Base-by-base conservation (phyloP, 2,329 filamentous ascomycete genomes). In the Aspergillus pseudoviridinutans region DNA sequence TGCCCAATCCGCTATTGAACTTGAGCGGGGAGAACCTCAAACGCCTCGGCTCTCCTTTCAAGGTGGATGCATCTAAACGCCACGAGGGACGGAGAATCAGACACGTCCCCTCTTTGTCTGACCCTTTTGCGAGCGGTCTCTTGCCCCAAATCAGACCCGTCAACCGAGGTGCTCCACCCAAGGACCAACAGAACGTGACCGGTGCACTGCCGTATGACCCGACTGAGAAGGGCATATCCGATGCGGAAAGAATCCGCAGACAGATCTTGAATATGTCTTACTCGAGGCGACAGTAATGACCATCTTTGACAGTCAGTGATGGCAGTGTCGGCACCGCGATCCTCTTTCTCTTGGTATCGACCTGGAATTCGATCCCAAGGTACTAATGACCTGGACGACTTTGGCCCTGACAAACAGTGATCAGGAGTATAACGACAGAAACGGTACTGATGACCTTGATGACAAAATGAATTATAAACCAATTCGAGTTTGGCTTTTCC, bases 41-140 rank as follows among this genome's bases (percentile, higher is more conserved):
- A 56, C 75, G 78, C 42, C 68, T 81, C 20, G 78, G 78, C 25
- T 80, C 79, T 29, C 79, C 79, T 2, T 81, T 81, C 59, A 73
- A 75, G 55, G 64, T 75, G 9, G 75, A 79, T 58, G 67, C 61
- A 12, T 68, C 67, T 51, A 71, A 68, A 51, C 72, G 70, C 51
- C 68, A 67, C 28, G 71, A 70, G 27, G 59, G 67, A 4, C 63
- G 64, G 25, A 66, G 71, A 57, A 68, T 73, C 22, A 68, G 75
- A 58, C 77, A 78, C 61, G 74, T 71, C 12, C 71, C 75, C 32
- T 79, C 75, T 44, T 68, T 76, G 56, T 78, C 76, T 9, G 77
- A 79, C 55, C 74, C 77, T 2, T 79, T 78, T 60, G 73, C 73
- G 12, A 65, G 64, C 42, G 68, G 66, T 8, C 53, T 65, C 9